Evolutionary conservation across 352 stramenopile genomes (phyloP), one percentile per base, ranked within the genome.

Genomic region (Phytophthora parvispora): DNA sequence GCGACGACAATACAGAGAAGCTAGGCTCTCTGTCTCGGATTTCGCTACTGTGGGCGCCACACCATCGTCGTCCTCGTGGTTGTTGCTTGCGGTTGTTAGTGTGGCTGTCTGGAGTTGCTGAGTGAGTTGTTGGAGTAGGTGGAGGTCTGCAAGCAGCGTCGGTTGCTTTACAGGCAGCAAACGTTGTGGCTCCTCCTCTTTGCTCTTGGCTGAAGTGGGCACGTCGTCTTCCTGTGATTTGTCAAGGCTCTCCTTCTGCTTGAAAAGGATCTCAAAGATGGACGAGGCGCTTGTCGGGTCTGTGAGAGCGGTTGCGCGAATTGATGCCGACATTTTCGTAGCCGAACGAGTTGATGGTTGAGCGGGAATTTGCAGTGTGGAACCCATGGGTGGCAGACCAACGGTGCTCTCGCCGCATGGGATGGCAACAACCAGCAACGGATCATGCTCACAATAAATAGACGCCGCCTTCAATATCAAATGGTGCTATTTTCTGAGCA

Each of bases 1-100:
- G 18, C 79, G 79, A 24, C 74, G 74, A 9, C 64, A 77, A 28
- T 83, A 79, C 16, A 85, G 45, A 12, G 51, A 52, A 4, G 74
- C 74, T 22, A 85, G 54, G 10, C 68, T 59, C 32, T 78, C 50
- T 6, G 45, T 71, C 34, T 75, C 60, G 10, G 13, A 15, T 34
- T 57, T 61, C 1, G 38, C 38, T 57, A 18, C 22, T 15, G 38
- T 47, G 51, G 48, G 38, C n/a, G 45, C 45, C 24, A 48, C n/a
- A 48, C 24, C 13, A n/a, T 29, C 29, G 32, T 54, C 50, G 38
- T 78, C 64, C 29, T 71, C 60, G 47, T 70, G 50, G 10, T 78
- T 72, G 34, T 74, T 71, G 60, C 59, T 75, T 24, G 65, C 43
- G 20, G 49, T 47, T 1, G 6, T 54, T 38, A 72, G 28, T 9